Conservation (phyloP, 805 yeast genomes). For the Zygotorulaspora chibaensis region DNA sequence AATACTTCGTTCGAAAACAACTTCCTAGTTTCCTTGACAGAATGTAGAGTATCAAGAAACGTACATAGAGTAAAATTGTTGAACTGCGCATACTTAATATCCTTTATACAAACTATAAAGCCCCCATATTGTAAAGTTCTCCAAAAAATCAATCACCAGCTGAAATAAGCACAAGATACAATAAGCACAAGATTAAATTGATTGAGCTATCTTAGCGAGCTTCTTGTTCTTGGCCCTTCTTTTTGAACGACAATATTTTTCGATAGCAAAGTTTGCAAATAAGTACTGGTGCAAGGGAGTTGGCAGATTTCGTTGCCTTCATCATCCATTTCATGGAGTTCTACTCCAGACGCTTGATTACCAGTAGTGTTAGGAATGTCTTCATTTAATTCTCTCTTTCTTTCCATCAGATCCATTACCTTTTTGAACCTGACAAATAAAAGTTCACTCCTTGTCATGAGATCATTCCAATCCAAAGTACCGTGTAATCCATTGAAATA, state of each 20-base stretch:
- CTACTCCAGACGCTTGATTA: constrained; percentile 8
- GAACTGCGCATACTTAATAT: too few relatives aligned
- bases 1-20: too few relatives aligned
- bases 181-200: too few relatives aligned
- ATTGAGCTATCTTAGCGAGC: constrained; percentile 22
- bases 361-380: constrained; percentile 1
- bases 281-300: constrained; percentile 20
- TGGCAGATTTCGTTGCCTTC: constrained; percentile 1
- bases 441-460: constrained; percentile 79
- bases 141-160: too few relatives aligned
- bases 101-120: too few relatives aligned
- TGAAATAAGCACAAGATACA: too few relatives aligned
- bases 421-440: constrained; percentile 75
- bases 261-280: constrained; percentile 57
- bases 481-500: constrained; percentile 87
- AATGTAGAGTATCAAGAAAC: too few relatives aligned
- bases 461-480: constrained; percentile 67
- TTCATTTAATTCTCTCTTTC: constrained; percentile 36
- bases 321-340: constrained; percentile 9
- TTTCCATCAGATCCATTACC: constrained; percentile 73
- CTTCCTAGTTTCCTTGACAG: too few relatives aligned
- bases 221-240: constrained; percentile 39
- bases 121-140: too few relatives aligned
- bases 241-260: constrained; percentile 59
- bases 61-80: too few relatives aligned